phyloP scores from a whole-genome alignment of 2,329 filamentous ascomycete species.

The Pseudogymnoascus sp. region DNA sequence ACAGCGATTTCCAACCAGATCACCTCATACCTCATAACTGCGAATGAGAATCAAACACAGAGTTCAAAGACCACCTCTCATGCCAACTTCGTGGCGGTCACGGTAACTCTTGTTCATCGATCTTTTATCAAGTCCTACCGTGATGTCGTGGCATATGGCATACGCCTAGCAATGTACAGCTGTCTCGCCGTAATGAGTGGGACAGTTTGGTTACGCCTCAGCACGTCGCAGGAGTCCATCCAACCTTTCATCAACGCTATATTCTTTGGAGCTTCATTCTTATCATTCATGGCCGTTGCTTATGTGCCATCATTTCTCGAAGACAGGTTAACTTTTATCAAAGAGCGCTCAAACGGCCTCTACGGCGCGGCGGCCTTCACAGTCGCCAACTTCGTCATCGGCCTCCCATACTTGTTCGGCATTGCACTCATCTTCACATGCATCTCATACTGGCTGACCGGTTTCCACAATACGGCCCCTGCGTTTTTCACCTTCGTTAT shows the following conservation, averaged over 20 bases:
- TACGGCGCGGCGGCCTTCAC: constrained; percentile 68
- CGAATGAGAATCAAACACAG: background rate
- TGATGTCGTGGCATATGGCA: constrained; percentile 75
- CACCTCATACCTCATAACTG: constrained; percentile 13
- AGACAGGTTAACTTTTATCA: constrained; percentile 61
- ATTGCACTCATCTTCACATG: constrained; percentile 68
- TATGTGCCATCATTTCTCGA: constrained; percentile 81
- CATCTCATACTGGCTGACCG: constrained; percentile 71
- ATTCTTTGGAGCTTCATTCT: constrained; percentile 65
- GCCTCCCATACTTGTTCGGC: constrained; percentile 67
- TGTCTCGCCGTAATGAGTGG: constrained; percentile 78
- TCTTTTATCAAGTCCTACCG: constrained; percentile 77
- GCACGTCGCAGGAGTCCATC: constrained; percentile 60
- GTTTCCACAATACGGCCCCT: constrained; percentile 55
- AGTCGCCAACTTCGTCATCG: constrained; percentile 72
- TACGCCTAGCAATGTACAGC: constrained; percentile 74
- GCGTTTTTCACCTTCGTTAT: constrained; percentile 72
- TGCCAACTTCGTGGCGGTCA: constrained; percentile 32
- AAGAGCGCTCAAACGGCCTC: constrained; percentile 73
- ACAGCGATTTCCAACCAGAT: constrained; percentile 27
- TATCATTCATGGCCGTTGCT: constrained; percentile 75
- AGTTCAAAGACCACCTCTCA: background rate
- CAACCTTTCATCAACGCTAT: constrained; percentile 77
- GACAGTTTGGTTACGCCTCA: constrained; percentile 72
- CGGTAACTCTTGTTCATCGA: constrained; percentile 62